A percentile compares a stretch with the other conserved stretches of the same genome.
Evolutionary conservation across 345 rosid species (phyloP).

Genomic region (Barbarea vulgaris): DNA sequence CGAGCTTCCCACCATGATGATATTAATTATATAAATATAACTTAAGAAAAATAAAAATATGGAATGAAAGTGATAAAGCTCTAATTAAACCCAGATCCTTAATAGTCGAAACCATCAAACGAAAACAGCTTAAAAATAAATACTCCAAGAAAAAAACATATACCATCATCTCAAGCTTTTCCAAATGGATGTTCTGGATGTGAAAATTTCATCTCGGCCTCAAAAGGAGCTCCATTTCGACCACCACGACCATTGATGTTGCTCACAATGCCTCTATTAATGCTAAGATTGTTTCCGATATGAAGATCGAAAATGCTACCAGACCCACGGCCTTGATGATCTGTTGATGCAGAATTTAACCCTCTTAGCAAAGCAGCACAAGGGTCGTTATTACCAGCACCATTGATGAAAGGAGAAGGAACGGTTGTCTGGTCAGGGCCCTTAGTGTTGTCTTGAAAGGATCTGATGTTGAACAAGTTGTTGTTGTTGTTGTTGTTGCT

Average conservation of each 20-base stretch:
- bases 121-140: too few species aligned
- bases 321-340: conserved; percentile 34
- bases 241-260: conserved; percentile 34
- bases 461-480: conserved; percentile 53
- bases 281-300: conserved; percentile 24
- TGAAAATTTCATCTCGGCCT: conserved; percentile 28
- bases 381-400: conserved; percentile 53
- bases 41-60: too few species aligned
- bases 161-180: conserved; percentile 31
- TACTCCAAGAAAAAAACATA: neutral
- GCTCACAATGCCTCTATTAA: conserved; percentile 45
- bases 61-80: too few species aligned
- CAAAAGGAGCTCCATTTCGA: conserved; percentile 26
- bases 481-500: conserved; percentile 24
- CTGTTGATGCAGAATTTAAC: conserved; percentile 48
- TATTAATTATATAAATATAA: too few species aligned
- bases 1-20: too few species aligned
- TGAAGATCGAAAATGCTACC: conserved; percentile 44
- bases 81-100: too few species aligned
- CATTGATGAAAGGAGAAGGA: conserved; percentile 70
- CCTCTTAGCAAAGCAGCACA: conserved; percentile 63
- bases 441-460: conserved; percentile 45
- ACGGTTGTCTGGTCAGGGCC: conserved; percentile 45
- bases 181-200: conserved; percentile 33
- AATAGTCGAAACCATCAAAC: too few species aligned